Evolutionary conservation across 441 rosid species (phyloP).

Genomic region (Manihot esculenta): DNA sequence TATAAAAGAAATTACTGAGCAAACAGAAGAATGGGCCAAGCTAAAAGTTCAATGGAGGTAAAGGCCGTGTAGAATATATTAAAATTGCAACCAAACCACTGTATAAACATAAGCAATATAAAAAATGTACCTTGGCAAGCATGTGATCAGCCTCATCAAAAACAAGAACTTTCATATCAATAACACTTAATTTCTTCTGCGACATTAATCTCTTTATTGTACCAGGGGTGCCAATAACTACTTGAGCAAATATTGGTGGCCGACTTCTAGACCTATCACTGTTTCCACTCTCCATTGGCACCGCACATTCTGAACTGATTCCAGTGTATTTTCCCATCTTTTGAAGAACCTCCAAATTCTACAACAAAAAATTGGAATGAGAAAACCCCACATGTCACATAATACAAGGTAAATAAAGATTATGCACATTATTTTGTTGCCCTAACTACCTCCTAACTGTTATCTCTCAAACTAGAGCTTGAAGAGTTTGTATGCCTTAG

Average conservation of each 20-base stretch:
- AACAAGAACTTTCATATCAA: slow-evolving; percentile 71
- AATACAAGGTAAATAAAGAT: no score
- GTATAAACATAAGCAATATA: not conserved
- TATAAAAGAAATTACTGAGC: not conserved
- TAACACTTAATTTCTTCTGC: slow-evolving; percentile 49
- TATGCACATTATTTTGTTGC: no score
- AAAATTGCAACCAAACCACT: not conserved
- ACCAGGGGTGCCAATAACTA: slow-evolving; percentile 97
- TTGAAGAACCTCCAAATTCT: slow-evolving; percentile 90
- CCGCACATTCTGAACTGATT: slow-evolving; percentile 67
- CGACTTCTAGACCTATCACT: slow-evolving; percentile 36
- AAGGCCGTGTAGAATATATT: not conserved
- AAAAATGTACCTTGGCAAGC: slow-evolving; percentile 69
- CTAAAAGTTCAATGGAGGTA: not conserved
- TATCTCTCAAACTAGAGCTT: no score
- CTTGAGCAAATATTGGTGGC: slow-evolving; percentile 55
- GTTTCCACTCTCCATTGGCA: slow-evolving; percentile 55
- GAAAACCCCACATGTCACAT: not conserved
- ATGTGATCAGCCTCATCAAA: slow-evolving; percentile 99
- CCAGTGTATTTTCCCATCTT: slow-evolving; percentile 93
- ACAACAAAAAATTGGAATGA: slow-evolving; percentile 21
- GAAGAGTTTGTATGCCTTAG: no score
- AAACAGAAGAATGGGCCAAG: not conserved
- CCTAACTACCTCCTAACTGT: no score
- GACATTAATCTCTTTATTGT: slow-evolving; percentile 79